These are phyloP conservation scores for Thalassiosira hispida DNA, from an alignment of 352 stramenopile genomes.

Conservation along the genomic window DNA sequence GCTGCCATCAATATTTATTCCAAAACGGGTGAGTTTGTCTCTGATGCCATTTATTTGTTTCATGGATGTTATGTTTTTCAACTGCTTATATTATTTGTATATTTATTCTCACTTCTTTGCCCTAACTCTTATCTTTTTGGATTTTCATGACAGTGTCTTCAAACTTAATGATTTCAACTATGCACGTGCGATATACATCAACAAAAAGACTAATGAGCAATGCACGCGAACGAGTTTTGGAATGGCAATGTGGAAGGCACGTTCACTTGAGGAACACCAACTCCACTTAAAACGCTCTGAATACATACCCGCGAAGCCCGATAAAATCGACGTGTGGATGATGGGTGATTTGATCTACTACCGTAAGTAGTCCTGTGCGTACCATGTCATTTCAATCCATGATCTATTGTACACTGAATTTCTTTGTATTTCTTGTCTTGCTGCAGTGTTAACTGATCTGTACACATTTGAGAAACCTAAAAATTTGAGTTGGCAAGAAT, in stretches of 20 bases:
- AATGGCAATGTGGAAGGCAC: constrained; percentile 41
- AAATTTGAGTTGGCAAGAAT: constrained; percentile 31
- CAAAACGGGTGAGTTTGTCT: constrained; percentile 51
- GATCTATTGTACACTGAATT: too few relatives aligned
- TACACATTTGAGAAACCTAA: constrained; percentile 53
- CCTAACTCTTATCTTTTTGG: neutral
- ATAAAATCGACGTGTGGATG: constrained; percentile 54
- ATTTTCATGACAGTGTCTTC: constrained; percentile 24
- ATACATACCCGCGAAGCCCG: constrained; percentile 19
- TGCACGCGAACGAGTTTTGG: constrained; percentile 28
- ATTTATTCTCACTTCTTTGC: neutral
- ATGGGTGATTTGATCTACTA: constrained; percentile 58
- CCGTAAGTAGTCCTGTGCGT: too few relatives aligned
- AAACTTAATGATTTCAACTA: constrained; percentile 67
- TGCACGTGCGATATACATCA: constrained; percentile 41
- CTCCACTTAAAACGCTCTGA: neutral
- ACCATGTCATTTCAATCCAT: too few relatives aligned
- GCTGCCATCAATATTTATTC: constrained; percentile 62
- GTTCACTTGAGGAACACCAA: constrained; percentile 38
- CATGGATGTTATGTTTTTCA: too few relatives aligned
- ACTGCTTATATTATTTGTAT: neutral
- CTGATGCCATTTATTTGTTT: too few relatives aligned
- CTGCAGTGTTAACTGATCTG: constrained; percentile 38
- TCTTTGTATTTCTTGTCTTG: too few relatives aligned
- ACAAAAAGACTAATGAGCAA: constrained; percentile 41